Conservation (phyloP, 495 filamentous ascomycete genomes). For the Penicillium subrubescens region DNA sequence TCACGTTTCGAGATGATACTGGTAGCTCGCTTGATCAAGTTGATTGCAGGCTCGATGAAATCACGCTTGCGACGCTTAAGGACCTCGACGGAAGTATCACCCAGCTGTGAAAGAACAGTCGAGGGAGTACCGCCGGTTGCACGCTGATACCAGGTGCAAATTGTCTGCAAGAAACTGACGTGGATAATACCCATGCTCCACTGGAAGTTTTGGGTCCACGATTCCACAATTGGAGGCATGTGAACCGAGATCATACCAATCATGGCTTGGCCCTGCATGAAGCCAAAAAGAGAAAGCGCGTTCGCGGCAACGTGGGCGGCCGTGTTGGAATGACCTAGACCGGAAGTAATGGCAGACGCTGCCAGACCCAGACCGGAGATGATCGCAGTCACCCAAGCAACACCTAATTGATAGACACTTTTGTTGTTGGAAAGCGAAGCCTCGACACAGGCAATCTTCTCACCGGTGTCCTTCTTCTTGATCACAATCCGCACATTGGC, state of each 20-base stretch:
- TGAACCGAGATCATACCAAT: slow-evolving; percentile 83
- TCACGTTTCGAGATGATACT: slow-evolving; percentile 37
- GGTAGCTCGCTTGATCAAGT: slow-evolving; percentile 48
- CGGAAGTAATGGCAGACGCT: slow-evolving; percentile 79
- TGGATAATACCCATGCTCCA: slow-evolving; percentile 98
- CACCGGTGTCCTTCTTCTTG: slow-evolving; percentile 60
- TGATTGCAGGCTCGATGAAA: slow-evolving; percentile 39
- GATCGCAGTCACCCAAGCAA: slow-evolving; percentile 86
- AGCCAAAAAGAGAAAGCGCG: slow-evolving; percentile 88
- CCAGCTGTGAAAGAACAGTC: slow-evolving; percentile 72
- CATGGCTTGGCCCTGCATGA: slow-evolving; percentile 97
- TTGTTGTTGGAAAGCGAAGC: slow-evolving; percentile 89
- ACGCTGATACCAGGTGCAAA: slow-evolving; percentile 95
- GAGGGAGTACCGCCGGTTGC: slow-evolving; percentile 88
- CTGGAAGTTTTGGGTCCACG: slow-evolving; percentile 98
- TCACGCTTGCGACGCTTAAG: slow-evolving; percentile 66
- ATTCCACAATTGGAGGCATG: slow-evolving; percentile 84
- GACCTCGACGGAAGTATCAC: slow-evolving; percentile 79
- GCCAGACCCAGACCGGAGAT: slow-evolving; percentile 83
- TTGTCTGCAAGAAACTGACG: slow-evolving; percentile 81
- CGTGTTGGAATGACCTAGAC: slow-evolving; percentile 90
- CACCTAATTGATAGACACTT: slow-evolving; percentile 85
- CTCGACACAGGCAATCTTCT: slow-evolving; percentile 83
- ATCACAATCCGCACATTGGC: slow-evolving; percentile 81
- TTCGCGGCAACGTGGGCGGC: slow-evolving; percentile 95